Evolutionary conservation across 768 basidiomycete species (phyloP).

Genomic region (Serpula lacrymans): DNA sequence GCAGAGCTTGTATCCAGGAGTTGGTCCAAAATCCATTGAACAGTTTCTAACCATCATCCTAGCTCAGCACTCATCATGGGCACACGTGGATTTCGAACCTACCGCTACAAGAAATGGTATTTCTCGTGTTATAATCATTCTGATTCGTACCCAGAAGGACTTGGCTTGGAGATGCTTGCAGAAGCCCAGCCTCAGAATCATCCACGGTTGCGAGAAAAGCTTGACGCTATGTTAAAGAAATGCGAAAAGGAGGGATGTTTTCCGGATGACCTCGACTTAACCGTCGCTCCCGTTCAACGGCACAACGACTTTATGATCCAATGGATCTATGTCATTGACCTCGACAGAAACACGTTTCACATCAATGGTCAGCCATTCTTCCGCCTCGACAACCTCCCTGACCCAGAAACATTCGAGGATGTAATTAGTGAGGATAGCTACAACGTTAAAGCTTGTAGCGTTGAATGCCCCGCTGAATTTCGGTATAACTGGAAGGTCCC

Average conservation of each 20-base stretch:
- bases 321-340: slow-evolving; percentile 27
- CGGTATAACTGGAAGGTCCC: slow-evolving; percentile 16
- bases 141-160: slow-evolving; percentile 19
- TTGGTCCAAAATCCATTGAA: no score
- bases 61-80: no score
- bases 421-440: not conserved
- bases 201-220: no score
- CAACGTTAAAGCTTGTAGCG: not conserved
- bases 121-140: slow-evolving; percentile 15
- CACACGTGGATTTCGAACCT: slow-evolving; percentile 12
- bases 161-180: slow-evolving; percentile 18
- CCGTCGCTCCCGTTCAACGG: slow-evolving; percentile 6
- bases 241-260: not conserved
- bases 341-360: slow-evolving; percentile 25
- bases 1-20: no score
- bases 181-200: no score
- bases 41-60: no score
- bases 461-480: slow-evolving; percentile 3
- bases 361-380: slow-evolving; percentile 10
- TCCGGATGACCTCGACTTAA: not conserved
- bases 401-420: not conserved
- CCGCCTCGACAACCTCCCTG: slow-evolving; percentile 8
- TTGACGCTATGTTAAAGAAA: no score
- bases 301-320: slow-evolving; percentile 20
- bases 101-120: slow-evolving; percentile 19